phyloP scores from a whole-genome alignment of 1,284 basidiomycete genomes.

The Trametes polyzona region DNA sequence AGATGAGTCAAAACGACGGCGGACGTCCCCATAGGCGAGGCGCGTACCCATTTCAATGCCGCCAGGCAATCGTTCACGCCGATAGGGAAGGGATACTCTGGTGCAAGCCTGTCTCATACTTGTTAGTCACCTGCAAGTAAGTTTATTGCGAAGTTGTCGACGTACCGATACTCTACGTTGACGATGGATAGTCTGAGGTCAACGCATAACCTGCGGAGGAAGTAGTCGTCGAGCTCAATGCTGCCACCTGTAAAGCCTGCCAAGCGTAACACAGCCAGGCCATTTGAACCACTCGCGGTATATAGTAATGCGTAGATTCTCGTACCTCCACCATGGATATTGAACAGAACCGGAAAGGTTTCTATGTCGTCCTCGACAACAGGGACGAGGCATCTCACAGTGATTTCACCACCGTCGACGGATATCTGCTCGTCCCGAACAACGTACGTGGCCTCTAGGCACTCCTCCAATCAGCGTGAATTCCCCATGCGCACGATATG shows the following conservation, averaged over 20 bases:
- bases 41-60: constrained; percentile 28
- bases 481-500: neutral
- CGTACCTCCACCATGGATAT: constrained; percentile 26
- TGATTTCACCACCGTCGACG: constrained; percentile 21
- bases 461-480: neutral
- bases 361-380: neutral
- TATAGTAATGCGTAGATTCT: too few relatives aligned
- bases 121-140: neutral
- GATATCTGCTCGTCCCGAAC: constrained; percentile 18
- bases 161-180: constrained; percentile 20
- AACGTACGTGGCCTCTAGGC: constrained; percentile 3
- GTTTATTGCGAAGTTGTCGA: neutral
- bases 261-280: too few relatives aligned
- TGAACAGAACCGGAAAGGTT: constrained; percentile 19
- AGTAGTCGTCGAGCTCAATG: constrained; percentile 23
- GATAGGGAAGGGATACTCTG: constrained; percentile 24
- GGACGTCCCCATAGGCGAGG: too few relatives aligned
- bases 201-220: constrained; percentile 14
- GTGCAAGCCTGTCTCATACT: constrained; percentile 8
- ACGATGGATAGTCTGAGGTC: constrained; percentile 28
- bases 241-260: constrained; percentile 14
- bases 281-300: neutral
- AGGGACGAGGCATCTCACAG: constrained; percentile 17
- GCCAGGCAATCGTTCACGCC: constrained; percentile 20
- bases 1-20: neutral